Evolutionary conservation across 2,329 filamentous ascomycete species (phyloP), one percentile per base, ranked within the genome.

Genomic region (Aspergillus glaucus): DNA sequence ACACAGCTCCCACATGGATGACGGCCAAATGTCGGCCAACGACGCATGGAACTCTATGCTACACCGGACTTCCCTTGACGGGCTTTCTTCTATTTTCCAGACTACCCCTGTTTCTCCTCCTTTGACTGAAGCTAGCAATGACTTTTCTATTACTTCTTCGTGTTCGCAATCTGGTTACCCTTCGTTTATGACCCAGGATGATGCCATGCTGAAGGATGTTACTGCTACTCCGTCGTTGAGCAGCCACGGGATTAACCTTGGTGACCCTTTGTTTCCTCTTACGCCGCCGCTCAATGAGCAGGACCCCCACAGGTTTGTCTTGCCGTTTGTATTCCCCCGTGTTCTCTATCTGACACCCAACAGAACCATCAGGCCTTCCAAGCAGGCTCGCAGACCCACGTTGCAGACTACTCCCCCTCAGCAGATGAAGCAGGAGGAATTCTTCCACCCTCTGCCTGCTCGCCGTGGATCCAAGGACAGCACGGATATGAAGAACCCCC

Each of bases 81-180:
- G 69, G 37, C 60, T 66, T 42, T 59, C 66, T 24, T 60, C 59
- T 51, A 53, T 68, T 48, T 69, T 69, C 52, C 62, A 63, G 52
- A 57, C 66, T n/a, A 60, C 66, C 21, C 69, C 70, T 17, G 67
- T 70, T 47, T 72, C 69, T 47, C 70, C 70, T 44, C 69, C 70
- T 26, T 54, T 72, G 56, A 72, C 68, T 14, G 70, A 73, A 52
- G 63, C 65, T 34, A 69, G 65, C 54, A 66, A 70, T 64, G 68
- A 71, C 53, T 54, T 69, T 49, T 65, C 68, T 54, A 62, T 69
- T 48, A 65, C 67, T 51, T 70, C 69, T 42, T 61, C 68, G 45
- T 70, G 66, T 51, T 68, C 68, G 17, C 62, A 70, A 48, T 50
- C 65, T 32, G 64, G 65, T 54, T 72, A 69, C 52, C 58, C 67